A percentile compares a stretch with the other conserved stretches of the same genome.
These are phyloP conservation scores for Wolfiporia cocos DNA, from an alignment of 1,284 basidiomycete genomes.

Conservation along the genomic window DNA sequence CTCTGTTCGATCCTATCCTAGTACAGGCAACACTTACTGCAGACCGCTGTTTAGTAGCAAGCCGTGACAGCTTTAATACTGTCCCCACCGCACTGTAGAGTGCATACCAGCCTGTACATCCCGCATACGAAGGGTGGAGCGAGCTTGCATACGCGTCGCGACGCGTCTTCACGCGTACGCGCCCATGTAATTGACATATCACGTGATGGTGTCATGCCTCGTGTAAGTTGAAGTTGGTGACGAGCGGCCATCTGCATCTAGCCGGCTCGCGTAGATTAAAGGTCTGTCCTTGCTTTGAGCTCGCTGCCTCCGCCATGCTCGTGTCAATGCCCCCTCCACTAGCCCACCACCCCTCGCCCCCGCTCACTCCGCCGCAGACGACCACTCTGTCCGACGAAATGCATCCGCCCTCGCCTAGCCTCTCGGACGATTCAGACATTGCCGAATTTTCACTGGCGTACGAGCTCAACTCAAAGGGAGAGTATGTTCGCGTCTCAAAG, in stretches of 20 bases:
- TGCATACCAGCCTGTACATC: no score
- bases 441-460: slow-evolving; percentile 70
- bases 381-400: background rate
- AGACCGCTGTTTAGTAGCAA: no score
- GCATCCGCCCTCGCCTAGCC: slow-evolving; percentile 14
- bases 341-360: slow-evolving; percentile 1
- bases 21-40: no score
- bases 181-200: background rate
- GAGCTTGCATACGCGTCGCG: background rate
- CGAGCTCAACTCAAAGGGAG: slow-evolving; percentile 51
- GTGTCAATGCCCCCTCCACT: slow-evolving; percentile 3
- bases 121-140: no score
- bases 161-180: background rate
- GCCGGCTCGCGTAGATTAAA: background rate
- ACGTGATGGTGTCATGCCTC: slow-evolving; percentile 9
- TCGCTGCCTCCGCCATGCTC: background rate
- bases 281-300: slow-evolving; percentile 1
- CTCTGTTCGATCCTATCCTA: no score
- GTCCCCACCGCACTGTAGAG: no score
- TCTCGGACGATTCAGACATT: slow-evolving; percentile 19
- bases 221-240: slow-evolving; percentile 6
- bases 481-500: slow-evolving; percentile 50
- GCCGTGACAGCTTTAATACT: no score
- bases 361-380: slow-evolving; percentile 6
- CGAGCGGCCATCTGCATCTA: background rate